Base-by-base conservation (phyloP, 2,329 filamentous ascomycete species). In the Xylaria sp. region DNA sequence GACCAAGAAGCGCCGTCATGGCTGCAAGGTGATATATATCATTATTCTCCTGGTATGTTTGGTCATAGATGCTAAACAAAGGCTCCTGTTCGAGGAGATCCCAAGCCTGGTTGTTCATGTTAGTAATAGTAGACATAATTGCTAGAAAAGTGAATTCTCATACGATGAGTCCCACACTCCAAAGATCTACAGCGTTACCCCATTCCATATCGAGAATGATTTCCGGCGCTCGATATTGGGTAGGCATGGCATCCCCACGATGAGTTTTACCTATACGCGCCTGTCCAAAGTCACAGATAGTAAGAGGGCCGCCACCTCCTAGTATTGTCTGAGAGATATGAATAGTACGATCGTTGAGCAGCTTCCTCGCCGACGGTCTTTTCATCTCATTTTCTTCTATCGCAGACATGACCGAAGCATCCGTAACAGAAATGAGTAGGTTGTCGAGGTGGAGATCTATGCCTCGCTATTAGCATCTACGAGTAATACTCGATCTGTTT, bases 171-270 rank as follows among this genome's bases (percentile, higher is more conserved):
- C 55, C 65, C 44, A 60, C 60, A 31, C 65, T 67, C 65, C 60
- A 67, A 39, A 67, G 12, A 57, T 64, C 65, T 60, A 67, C 10
- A 34, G 46, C 9, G 41, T 37, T 67, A 25, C 55, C 65, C 60
- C 65, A 64, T 56, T 64, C 60, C 48, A 64, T 64, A 60, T 46
- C 55, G 50, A 67, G 48, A 64, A 67, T 64, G n/a, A 64, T 48
- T 39, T 67, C 65, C 31, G 55, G 65, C n/a, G 60, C 28, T 50
- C 65, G 60, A n/a, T 67, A 64, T 41, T 60, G 60, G 18, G 50
- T 15, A 31, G 39, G 65, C 60, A 64, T 60, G 23, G 60, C 48
- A 44, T 51, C 23, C 28, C 60, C 55, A 55, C 31, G 39, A 10
- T 67, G 60, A 6, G 50, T 67, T 51, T 55, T 48, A 64, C 65